Evolutionary conservation across 176 grass and related monocot species (phyloP), one percentile per base, ranked within the genome.

Genomic region (Rhipidocladum racemiflorum): DNA sequence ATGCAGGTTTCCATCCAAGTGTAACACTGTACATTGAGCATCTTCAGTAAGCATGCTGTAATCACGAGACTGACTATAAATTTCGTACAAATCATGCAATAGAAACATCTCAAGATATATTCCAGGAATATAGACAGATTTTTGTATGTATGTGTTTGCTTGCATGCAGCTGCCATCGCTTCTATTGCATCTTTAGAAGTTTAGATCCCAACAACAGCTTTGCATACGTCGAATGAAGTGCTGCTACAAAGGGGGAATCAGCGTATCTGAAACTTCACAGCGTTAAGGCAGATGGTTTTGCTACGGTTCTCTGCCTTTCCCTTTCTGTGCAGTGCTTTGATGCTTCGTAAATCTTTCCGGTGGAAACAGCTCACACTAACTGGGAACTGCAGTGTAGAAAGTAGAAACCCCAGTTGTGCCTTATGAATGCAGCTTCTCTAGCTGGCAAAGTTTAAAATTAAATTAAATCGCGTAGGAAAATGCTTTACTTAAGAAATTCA

Each of bases 1-100:
- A 94, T 71, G 89, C 89, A 87, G 89, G 92, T 12, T 81, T 94
- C 86, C 68, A 91, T 85, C 89, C 92, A 35, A 94, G 84, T 43
- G 83, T 79, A 25, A 82, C 89, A n/a, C 46, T 94, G 45, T 94
- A 89, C 80, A 75, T 94, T 34, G 92, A 94, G 71, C 75, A 86
- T 15, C 76, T 91, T 73, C 29, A 84, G 54, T 91, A n/a, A 90
- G 39, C 65, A 39, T 76, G 82, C 0, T 70, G 71, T 76, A 64
- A 70, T n/a, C 16, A n/a, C 16, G 14, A 46, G 38, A 55, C 7
- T 38, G 38, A 18, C 40, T 13, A 61, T 46, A 69, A 17, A 68
- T 53, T 61, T 62, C 32, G 15, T 55, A 54, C 15, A 81, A 69
- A 32, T 2, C 7, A 43, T 70, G 43, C 25, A 51, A 43, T 29